Percentiles rank a stretch among this genome's conserved stretches.
phyloP scores from a whole-genome alignment of 345 rosid species.

The Dipteronia sinensis region DNA sequence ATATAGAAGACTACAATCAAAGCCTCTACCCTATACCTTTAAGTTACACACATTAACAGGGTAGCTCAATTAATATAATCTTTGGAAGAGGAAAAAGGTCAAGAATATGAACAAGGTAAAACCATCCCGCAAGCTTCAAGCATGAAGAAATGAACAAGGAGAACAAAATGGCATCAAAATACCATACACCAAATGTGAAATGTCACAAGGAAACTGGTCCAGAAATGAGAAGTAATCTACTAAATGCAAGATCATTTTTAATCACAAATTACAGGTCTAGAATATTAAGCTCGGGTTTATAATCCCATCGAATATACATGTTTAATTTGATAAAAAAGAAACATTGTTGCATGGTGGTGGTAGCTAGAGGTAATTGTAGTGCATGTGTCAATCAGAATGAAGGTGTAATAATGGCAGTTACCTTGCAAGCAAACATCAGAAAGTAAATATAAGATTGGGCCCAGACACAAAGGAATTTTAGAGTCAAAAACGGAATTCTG shows the following conservation, averaged over 20 bases:
- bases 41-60: slow-evolving; percentile 2
- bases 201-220: background rate
- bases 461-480: background rate
- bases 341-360: background rate
- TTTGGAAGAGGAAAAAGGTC: background rate
- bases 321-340: background rate
- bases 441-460: background rate
- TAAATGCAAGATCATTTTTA: background rate
- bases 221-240: slow-evolving; percentile 5
- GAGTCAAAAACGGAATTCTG: background rate
- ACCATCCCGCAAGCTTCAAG: slow-evolving; percentile 4
- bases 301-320: background rate
- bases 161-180: background rate
- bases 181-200: background rate
- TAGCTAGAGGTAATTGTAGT: background rate
- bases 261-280: background rate
- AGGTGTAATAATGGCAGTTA: background rate
- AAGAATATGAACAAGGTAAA: background rate
- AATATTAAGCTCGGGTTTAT: background rate
- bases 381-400: background rate
- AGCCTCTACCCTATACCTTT: background rate
- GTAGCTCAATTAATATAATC: slow-evolving; percentile 1
- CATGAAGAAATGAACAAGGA: background rate
- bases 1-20: background rate
- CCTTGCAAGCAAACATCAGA: background rate